Percentiles rank a stretch among this genome's conserved stretches.
These are phyloP conservation scores for Sphenostylis stenocarpa DNA, from an alignment of 306 rosid genomes.

Conservation along the genomic window DNA sequence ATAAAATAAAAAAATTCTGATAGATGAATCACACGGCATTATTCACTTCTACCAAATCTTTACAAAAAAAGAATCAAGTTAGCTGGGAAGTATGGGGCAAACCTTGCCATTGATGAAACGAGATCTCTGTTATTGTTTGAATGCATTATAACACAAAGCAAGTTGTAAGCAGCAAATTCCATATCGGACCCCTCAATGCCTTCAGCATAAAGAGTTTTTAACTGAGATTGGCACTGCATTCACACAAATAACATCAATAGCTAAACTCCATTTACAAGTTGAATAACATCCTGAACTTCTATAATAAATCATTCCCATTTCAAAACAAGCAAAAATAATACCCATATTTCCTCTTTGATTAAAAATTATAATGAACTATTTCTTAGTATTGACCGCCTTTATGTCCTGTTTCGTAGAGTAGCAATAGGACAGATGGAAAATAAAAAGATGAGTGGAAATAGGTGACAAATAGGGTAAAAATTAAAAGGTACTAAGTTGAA, in stretches of 20 bases:
- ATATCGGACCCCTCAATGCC: slow-evolving; percentile 86
- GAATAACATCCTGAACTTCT: slow-evolving; percentile 15
- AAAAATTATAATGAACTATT: slow-evolving; percentile 5
- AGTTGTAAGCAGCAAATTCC: slow-evolving; percentile 98
- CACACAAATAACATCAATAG: slow-evolving; percentile 34
- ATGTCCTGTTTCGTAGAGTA: too few species aligned
- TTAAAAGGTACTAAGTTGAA: too few species aligned
- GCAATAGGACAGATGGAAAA: too few species aligned
- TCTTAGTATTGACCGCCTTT: background rate
- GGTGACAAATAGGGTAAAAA: too few species aligned
- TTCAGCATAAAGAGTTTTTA: slow-evolving; percentile 78
- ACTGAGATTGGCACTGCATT: slow-evolving; percentile 92
- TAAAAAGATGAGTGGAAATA: too few species aligned
- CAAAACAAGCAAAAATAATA: background rate
- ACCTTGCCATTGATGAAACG: slow-evolving; percentile 86
- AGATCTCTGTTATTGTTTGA: slow-evolving; percentile 91
- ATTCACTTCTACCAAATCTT: background rate
- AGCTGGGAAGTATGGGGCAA: slow-evolving; percentile 22
- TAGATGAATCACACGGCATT: background rate
- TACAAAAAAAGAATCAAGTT: background rate
- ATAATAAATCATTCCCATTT: slow-evolving; percentile 12
- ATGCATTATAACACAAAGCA: slow-evolving; percentile 91
- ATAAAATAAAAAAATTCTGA: background rate
- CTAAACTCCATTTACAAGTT: slow-evolving; percentile 13
- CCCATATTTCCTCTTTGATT: background rate